Evolutionary conservation across 2,329 filamentous ascomycete species (phyloP).

Genomic region (Rhinocladiella similis): DNA sequence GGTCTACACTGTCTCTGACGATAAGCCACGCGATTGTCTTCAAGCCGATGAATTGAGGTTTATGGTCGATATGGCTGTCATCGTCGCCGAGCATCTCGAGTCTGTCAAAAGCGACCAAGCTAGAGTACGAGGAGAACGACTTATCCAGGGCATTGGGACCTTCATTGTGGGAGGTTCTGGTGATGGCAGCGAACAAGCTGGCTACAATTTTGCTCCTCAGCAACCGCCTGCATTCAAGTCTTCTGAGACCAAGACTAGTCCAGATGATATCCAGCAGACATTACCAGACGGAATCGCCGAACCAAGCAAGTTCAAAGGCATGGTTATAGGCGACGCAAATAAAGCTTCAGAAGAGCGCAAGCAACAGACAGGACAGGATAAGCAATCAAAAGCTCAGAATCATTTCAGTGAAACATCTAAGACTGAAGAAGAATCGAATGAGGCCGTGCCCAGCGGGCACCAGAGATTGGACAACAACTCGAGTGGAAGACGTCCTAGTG

Average conservation of each 20-base stretch:
- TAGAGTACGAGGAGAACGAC: constrained; percentile 55
- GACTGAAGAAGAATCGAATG: background rate
- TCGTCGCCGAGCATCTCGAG: constrained; percentile 63
- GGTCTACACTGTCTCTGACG: constrained; percentile 60
- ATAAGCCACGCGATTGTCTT: constrained; percentile 55
- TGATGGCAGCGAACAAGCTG: background rate
- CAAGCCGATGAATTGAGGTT: constrained; percentile 51
- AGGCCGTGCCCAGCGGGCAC: background rate
- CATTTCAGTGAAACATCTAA: too few relatives aligned
- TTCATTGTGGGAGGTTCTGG: constrained; percentile 50
- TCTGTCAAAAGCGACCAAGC: constrained; percentile 54
- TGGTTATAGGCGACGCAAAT: constrained; percentile 13
- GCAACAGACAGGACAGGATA: background rate
- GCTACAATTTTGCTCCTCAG: background rate
- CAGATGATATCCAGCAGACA: background rate
- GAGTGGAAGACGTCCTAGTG: background rate
- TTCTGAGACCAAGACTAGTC: background rate
- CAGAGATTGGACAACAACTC: background rate
- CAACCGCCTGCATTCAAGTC: background rate
- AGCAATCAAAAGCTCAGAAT: background rate
- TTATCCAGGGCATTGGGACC: constrained; percentile 54
- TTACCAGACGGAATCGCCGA: background rate
- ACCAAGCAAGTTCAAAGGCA: constrained; percentile 2
- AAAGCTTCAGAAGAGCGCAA: background rate
- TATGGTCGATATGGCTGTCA: constrained; percentile 56